Evolutionary conservation across 805 yeast species (phyloP).

Genomic region (Hanseniaspora nectarophila): DNA sequence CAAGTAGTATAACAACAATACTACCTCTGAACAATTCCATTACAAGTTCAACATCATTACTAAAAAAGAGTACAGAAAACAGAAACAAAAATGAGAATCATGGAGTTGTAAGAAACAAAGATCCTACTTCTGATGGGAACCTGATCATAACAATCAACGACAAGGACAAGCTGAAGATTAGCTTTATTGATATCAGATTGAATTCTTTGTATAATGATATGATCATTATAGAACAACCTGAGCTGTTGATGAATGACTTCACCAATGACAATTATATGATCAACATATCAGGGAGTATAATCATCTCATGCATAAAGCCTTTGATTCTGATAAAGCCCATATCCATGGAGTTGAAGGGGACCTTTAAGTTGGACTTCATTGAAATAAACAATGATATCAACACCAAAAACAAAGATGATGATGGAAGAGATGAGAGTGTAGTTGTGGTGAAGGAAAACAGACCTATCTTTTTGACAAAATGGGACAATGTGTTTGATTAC

Average conservation of each 20-base stretch:
- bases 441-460: conserved; percentile 39
- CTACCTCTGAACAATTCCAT: neutral
- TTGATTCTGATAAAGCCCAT: conserved; percentile 45
- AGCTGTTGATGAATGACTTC: conserved; percentile 38
- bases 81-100: neutral
- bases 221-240: conserved; percentile 61
- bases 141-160: conserved; percentile 8
- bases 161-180: conserved; percentile 16
- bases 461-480: conserved; percentile 53
- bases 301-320: conserved; percentile 58
- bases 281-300: conserved; percentile 62
- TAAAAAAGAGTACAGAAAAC: neutral
- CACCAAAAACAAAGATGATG: conserved; percentile 19
- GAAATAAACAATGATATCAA: conserved; percentile 24
- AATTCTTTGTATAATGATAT: conserved; percentile 43
- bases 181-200: conserved; percentile 28
- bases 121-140: conserved; percentile 13
- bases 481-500: conserved; percentile 46
- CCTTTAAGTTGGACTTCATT: conserved; percentile 47
- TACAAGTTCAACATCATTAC: neutral
- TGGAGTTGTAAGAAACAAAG: neutral
- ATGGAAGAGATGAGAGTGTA: conserved; percentile 29
- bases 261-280: conserved; percentile 43
- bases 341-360: conserved; percentile 49
- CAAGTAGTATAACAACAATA: conserved; percentile 6